Evolutionary conservation across 2,329 filamentous ascomycete species (phyloP), one percentile per base, ranked within the genome.

Genomic region (Aspergillus sp.): DNA sequence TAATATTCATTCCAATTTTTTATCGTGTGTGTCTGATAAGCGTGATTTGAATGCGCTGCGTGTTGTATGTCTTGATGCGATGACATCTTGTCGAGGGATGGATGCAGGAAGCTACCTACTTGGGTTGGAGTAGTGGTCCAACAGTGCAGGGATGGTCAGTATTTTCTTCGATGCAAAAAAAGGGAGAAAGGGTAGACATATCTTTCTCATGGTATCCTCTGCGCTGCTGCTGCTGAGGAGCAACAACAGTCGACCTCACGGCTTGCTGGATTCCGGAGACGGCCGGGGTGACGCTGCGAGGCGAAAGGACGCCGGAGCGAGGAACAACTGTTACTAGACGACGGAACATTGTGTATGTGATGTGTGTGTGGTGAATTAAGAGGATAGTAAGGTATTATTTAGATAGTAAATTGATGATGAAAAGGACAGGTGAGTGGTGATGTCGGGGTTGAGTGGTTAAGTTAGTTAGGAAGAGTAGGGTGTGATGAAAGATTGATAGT

Each of bases 101-200:
- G 13, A 45, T 21, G 47, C 17, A 30, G 23, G 47, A 28, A 32
- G 25, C 23, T 50, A 50, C 47, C 47, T 92, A 66, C 90, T 87
- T 28, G 90, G 90, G 69, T 85, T 85, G 77, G 86, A 90, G 81
- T 94, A 94, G 80, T 94, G 91, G 77, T 96, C 91, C 66, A 96
- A 84, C 67, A 91, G 81, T 83, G 57, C 60, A 61, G 13, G 58
- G 56, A 55, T 23, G 21, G 68, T 64, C 60, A 68, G 60, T n/a
- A 60, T 61, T 57, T 58, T 60, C 47, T n/a, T 50, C 25, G 58
- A 23, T 25, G 21, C 19, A 5, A 54, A 57, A 49, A 41, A 25
- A 15, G 38, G 36, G 36, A 62, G 43, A 48, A 17, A 25, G n/a
- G 17, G 30, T 36, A n/a, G 15, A 82, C 82, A 78, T 80, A 84